Evolutionary conservation across 2,329 filamentous ascomycete genomes (phyloP).

Genomic region (Exophiala sp.): DNA sequence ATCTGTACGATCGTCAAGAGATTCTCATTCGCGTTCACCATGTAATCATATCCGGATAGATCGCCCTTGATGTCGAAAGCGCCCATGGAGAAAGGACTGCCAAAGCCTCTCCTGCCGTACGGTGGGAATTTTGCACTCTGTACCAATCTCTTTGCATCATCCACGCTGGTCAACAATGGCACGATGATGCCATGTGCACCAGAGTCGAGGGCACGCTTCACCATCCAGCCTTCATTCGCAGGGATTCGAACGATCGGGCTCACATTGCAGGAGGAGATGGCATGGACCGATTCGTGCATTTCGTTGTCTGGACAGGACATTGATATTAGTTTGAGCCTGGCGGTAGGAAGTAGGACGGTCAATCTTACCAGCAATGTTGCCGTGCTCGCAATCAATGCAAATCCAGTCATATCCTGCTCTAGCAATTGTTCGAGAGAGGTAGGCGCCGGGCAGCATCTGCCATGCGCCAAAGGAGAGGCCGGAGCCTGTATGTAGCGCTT

Average conservation of each 20-base stretch:
- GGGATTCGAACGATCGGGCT: constrained; percentile 49
- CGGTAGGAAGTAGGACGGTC: no score
- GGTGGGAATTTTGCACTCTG: constrained; percentile 56
- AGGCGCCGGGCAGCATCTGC: constrained; percentile 57
- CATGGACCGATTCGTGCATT: constrained; percentile 56
- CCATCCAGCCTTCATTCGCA: constrained; percentile 60
- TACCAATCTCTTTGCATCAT: constrained; percentile 52
- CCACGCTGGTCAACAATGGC: constrained; percentile 51
- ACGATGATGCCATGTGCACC: constrained; percentile 59
- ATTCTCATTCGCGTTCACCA: constrained; percentile 53
- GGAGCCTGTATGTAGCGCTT: constrained; percentile 46
- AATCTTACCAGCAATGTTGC: constrained; percentile 51
- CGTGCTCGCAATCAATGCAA: constrained; percentile 54
- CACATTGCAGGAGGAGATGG: constrained; percentile 41
- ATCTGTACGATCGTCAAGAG: constrained; percentile 50
- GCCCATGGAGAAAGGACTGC: constrained; percentile 52
- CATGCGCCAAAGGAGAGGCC: constrained; percentile 54
- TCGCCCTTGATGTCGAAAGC: constrained; percentile 40
- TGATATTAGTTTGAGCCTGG: constrained; percentile 4
- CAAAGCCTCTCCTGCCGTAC: constrained; percentile 53
- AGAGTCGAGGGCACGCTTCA: constrained; percentile 58
- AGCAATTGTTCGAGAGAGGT: constrained; percentile 52
- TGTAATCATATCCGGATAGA: constrained; percentile 44
- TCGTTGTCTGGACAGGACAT: constrained; percentile 29
- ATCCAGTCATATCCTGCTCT: constrained; percentile 54